These are phyloP conservation scores for Leucogyrophana mollusca DNA, from an alignment of 768 basidiomycete species.

Conservation along the genomic window DNA sequence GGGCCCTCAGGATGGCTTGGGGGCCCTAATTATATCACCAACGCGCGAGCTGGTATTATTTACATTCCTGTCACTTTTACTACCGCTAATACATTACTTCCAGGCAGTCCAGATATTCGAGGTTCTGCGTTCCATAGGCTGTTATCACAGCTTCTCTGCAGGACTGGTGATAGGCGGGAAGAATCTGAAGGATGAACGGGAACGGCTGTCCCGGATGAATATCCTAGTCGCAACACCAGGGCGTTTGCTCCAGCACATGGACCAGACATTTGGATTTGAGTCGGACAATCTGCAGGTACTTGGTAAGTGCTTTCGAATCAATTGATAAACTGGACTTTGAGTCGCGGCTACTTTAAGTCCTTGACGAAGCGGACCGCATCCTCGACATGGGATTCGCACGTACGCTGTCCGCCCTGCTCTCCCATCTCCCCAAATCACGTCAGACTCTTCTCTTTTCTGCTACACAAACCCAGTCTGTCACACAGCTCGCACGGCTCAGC, in stretches of 20 bases:
- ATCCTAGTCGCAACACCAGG: constrained; percentile 98
- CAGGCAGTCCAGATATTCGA: constrained; percentile 99
- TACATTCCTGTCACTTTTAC: background rate
- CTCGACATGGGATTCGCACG: constrained; percentile 95
- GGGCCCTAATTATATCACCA: constrained; percentile 91
- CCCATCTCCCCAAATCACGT: constrained; percentile 85
- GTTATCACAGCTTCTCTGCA: constrained; percentile 88
- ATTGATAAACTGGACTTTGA: background rate
- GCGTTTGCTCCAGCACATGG: constrained; percentile 94
- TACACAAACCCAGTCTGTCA: constrained; percentile 89
- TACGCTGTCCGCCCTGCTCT: constrained; percentile 87
- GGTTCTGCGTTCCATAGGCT: constrained; percentile 89
- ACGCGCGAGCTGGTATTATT: constrained; percentile 83
- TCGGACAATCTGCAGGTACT: constrained; percentile 88
- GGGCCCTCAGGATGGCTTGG: constrained; percentile 74
- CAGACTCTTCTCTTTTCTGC: constrained; percentile 97
- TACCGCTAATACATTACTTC: constrained; percentile 4
- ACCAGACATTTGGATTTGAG: constrained; percentile 95
- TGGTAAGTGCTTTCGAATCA: constrained; percentile 51
- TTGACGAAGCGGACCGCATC: constrained; percentile 96
- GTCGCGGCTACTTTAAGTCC: constrained; percentile 46
- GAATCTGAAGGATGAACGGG: constrained; percentile 88
- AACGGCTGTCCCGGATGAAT: constrained; percentile 90
- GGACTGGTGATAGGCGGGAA: constrained; percentile 97
- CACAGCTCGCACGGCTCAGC: constrained; percentile 86